Percentiles rank a stretch among this genome's conserved stretches.
phyloP scores from a whole-genome alignment of 352 stramenopile genomes.

The Globisporangium middletonii region DNA sequence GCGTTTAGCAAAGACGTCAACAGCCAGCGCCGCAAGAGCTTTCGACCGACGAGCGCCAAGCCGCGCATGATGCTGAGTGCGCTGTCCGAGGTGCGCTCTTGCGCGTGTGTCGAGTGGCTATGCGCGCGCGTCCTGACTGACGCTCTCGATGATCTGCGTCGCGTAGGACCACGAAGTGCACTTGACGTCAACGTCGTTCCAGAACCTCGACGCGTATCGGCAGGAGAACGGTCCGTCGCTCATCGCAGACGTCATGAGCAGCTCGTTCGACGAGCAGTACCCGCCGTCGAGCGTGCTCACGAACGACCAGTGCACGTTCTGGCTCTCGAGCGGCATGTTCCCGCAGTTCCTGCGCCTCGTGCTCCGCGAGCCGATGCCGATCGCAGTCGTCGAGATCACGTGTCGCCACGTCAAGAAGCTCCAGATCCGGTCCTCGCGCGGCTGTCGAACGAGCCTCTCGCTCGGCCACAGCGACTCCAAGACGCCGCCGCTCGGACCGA shows the following conservation, averaged over 20 bases:
- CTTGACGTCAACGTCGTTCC: conserved; percentile 30
- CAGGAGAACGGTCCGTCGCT: conserved; percentile 30
- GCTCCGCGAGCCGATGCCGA: conserved; percentile 48
- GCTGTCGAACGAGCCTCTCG: conserved; percentile 15
- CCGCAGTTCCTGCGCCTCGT: conserved; percentile 65
- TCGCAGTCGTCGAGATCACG: conserved; percentile 60
- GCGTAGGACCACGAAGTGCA: conserved; percentile 50
- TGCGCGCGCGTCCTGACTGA: not conserved
- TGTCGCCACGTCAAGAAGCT: conserved; percentile 59
- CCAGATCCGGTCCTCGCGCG: conserved; percentile 37
- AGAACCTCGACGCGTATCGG: conserved; percentile 32
- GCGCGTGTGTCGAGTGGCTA: not conserved
- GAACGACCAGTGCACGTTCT: conserved; percentile 47
- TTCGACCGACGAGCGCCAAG: conserved; percentile 59
- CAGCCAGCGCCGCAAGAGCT: conserved; percentile 50
- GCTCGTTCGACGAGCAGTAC: conserved; percentile 51
- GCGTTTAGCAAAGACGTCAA: conserved; percentile 1
- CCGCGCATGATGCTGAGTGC: conserved; percentile 49
- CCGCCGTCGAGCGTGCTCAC: conserved; percentile 44
- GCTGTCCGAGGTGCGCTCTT: conserved; percentile 33
- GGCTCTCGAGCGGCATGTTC: conserved; percentile 68
- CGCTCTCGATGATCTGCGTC: not conserved
- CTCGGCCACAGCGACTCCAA: conserved; percentile 14
- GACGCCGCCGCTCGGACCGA: not conserved
- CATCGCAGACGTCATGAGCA: conserved; percentile 59